Evolutionary conservation across 129 eudicot genomes (phyloP).

Genomic region (Centella asiatica): DNA sequence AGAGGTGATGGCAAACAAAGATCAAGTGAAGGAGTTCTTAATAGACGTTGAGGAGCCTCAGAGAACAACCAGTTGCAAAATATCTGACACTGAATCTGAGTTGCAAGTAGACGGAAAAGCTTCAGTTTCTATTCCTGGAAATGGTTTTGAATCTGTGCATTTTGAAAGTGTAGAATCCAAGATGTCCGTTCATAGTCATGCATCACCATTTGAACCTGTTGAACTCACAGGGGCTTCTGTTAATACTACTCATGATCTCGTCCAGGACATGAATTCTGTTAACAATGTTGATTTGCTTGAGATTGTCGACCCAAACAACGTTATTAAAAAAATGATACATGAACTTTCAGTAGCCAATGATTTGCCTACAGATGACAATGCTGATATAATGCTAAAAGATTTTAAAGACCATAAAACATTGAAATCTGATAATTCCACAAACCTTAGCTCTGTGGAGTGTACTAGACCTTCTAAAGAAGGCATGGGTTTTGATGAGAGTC

Average conservation of each 20-base stretch:
- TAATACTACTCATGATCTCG: not conserved
- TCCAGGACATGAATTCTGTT: not conserved
- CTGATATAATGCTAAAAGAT: conserved; percentile 31
- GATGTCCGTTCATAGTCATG: conserved; percentile 2
- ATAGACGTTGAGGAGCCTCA: not conserved
- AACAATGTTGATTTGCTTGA: not conserved
- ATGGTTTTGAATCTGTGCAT: conserved; percentile 8
- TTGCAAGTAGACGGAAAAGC: conserved; percentile 6
- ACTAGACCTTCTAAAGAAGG: conserved; percentile 9
- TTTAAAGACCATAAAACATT: conserved; percentile 21
- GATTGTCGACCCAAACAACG: not conserved
- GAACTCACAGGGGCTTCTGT: conserved; percentile 8
- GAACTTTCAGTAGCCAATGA: conserved; percentile 24
- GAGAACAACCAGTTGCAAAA: not conserved
- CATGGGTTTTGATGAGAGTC: not conserved
- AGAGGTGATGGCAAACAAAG: conserved; percentile 1
- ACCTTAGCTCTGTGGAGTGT: conserved; percentile 12
- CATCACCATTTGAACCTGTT: conserved; percentile 10
- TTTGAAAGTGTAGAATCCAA: conserved; percentile 7
- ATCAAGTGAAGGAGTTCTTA: conserved; percentile 1
- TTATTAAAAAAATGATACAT: not conserved
- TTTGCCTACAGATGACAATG: conserved; percentile 28
- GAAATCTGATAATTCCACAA: conserved; percentile 16
- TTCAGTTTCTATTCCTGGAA: conserved; percentile 12
- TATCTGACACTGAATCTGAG: conserved; percentile 19